Evolutionary conservation across 1,139 yeast species (phyloP), one percentile per base, ranked within the genome.

Genomic region (Diutina rugosa): DNA sequence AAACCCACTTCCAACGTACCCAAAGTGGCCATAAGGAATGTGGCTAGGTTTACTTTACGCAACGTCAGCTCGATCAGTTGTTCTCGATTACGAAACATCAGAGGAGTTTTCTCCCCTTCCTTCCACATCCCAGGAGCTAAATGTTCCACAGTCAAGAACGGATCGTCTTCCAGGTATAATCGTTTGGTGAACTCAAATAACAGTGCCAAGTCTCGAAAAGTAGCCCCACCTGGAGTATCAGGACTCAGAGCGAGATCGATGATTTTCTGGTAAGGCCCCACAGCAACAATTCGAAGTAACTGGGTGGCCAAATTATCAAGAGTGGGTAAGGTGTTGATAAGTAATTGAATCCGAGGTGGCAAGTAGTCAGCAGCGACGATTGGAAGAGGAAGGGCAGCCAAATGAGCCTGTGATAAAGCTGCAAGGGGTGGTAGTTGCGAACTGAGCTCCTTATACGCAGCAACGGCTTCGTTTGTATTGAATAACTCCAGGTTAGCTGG

Each of bases 1-100:
- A 93, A 90, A 1, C 97, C 98, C 55, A 89, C 86, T 60, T 89
- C 95, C 58, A 87, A 79, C 6, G 89, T 79, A 56, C 97, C 96
- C 60, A 90, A 75, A 1, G 95, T 82, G 0, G 97, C 95, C 16
- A 90, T 80, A 52, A 90, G 73, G 66, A 90, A 93, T 0, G 97
- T 90, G 0, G 97, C 89, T 62, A 93, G 70, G 64, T 93, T 93
- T 1, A 90, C 88, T 63, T 91, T 88, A 59, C 96, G 81, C 47
- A 91, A 69, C 0, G 93, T 84, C 28, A 85, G 78, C 60, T 83
- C 88, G 48, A 84, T 77, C 57, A 85, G 78, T 57, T 83, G 86
- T 63, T 84, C 89, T 58, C 82, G 75, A 56, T 79, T 82, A 60
- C 76, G 74, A 61, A 85, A 74, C 66, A 84, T 75, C 38, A 72